phyloP scores from a whole-genome alignment of 345 rosid genomes.

The Pelargonium nanum region DNA sequence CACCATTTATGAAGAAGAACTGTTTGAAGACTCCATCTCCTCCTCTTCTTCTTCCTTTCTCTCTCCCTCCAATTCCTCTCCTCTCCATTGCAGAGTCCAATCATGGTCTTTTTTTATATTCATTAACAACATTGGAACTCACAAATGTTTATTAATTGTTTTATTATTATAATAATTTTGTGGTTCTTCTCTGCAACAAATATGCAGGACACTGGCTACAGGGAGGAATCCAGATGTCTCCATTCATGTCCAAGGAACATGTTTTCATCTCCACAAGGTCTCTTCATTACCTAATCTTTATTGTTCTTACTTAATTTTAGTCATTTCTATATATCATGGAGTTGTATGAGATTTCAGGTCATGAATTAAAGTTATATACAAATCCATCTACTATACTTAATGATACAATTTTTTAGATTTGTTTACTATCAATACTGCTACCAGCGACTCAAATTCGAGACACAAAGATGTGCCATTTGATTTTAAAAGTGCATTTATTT shows the following conservation, averaged over 20 bases:
- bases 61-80: conserved; percentile 20
- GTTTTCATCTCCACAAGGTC: conserved; percentile 78
- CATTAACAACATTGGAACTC: background rate
- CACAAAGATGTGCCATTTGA: too few relatives aligned
- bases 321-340: too few relatives aligned
- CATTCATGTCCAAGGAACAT: conserved; percentile 51
- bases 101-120: conserved; percentile 36
- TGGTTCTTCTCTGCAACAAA: background rate
- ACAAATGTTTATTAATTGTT: background rate
- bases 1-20: conserved; percentile 80
- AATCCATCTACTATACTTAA: too few relatives aligned
- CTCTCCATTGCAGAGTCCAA: conserved; percentile 42
- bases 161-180: background rate
- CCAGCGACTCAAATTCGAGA: too few relatives aligned
- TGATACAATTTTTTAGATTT: too few relatives aligned
- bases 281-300: background rate
- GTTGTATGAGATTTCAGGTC: too few relatives aligned
- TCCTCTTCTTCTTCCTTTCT: conserved; percentile 25
- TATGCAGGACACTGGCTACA: conserved; percentile 39
- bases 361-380: too few relatives aligned
- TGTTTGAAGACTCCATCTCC: conserved; percentile 20
- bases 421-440: too few relatives aligned
- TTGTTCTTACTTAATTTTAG: background rate
- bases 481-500: too few relatives aligned
- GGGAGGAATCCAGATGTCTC: conserved; percentile 42